Percentiles rank a stretch among this genome's conserved stretches.
phyloP scores from a whole-genome alignment of 768 basidiomycete genomes.

The Mycena polygramma region DNA sequence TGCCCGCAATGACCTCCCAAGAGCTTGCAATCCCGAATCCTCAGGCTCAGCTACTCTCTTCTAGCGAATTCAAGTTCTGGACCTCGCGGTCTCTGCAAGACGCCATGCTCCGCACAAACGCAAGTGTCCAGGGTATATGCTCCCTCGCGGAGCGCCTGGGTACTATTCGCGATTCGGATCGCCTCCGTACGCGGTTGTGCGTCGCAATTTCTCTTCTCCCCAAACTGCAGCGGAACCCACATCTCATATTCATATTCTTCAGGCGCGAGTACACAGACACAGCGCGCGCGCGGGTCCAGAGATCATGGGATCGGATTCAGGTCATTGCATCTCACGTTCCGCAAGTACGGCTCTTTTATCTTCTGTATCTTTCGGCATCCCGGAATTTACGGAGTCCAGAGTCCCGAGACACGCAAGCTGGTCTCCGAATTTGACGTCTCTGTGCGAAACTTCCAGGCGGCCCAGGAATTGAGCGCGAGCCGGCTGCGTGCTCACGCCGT shows the following conservation, averaged over 20 bases:
- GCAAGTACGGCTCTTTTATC: neutral
- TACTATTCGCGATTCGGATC: neutral
- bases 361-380: too few species aligned
- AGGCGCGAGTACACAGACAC: slow-evolving; percentile 17
- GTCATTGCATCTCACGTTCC: too few species aligned
- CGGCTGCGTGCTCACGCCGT: neutral
- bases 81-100: too few species aligned
- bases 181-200: slow-evolving; percentile 6
- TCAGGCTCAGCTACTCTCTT: too few species aligned
- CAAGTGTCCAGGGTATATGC: slow-evolving; percentile 13
- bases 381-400: neutral
- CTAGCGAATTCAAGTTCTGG: too few species aligned
- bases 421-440: slow-evolving; percentile 11
- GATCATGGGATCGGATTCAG: neutral
- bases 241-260: neutral
- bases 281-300: too few species aligned
- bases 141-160: slow-evolving; percentile 5
- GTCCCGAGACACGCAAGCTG: neutral
- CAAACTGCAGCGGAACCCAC: too few species aligned
- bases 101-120: slow-evolving; percentile 16
- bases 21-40: too few species aligned
- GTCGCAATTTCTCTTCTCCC: too few species aligned
- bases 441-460: slow-evolving; percentile 11
- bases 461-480: neutral
- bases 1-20: too few species aligned